A percentile compares a stretch with the other conserved stretches of the same genome.
Conservation (phyloP, 2,329 filamentous ascomycete species). For the Epichloe scottii region DNA sequence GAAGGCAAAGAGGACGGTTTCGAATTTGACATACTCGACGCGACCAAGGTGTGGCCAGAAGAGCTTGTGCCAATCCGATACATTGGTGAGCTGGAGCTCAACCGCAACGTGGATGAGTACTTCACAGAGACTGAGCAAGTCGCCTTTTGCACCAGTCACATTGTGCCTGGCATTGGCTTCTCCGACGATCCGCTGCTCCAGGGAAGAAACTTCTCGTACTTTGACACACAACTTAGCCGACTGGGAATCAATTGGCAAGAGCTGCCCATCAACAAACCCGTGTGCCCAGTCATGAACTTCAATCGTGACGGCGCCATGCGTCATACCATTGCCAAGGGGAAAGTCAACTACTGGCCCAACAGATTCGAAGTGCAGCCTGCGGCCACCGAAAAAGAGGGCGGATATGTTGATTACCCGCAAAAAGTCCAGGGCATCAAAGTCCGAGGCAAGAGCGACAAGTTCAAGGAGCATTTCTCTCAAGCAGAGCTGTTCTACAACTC, state of each 20-base stretch:
- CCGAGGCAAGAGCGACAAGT: constrained; percentile 58
- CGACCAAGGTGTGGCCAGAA: constrained; percentile 79
- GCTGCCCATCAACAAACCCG: constrained; percentile 62
- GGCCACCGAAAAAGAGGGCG: constrained; percentile 47
- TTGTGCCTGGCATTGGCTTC: constrained; percentile 67
- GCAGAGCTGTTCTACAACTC: constrained; percentile 79
- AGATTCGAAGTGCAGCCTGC: constrained; percentile 50
- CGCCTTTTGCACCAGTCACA: constrained; percentile 69
- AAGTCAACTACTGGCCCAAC: constrained; percentile 8
- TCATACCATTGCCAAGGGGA: constrained; percentile 6
- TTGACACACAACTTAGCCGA: constrained; percentile 41
- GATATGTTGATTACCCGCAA: constrained; percentile 52
- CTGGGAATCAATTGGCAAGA: constrained; percentile 67
- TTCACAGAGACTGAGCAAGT: constrained; percentile 75
- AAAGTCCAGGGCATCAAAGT: constrained; percentile 59
- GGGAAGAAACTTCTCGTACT: constrained; percentile 58
- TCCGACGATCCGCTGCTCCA: constrained; percentile 64
- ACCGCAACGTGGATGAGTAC: constrained; percentile 69
- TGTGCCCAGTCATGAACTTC: constrained; percentile 63
- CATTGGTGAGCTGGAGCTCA: constrained; percentile 68
- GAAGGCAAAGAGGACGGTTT: constrained; percentile 64
- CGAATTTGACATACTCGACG: constrained; percentile 75
- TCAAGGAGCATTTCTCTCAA: constrained; percentile 65
- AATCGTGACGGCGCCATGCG: constrained; percentile 45
- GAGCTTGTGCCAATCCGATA: constrained; percentile 62